Evolutionary conservation across 2,329 filamentous ascomycete genomes (phyloP), one percentile per base, ranked within the genome.

Genomic region (Exserohilum turcica): DNA sequence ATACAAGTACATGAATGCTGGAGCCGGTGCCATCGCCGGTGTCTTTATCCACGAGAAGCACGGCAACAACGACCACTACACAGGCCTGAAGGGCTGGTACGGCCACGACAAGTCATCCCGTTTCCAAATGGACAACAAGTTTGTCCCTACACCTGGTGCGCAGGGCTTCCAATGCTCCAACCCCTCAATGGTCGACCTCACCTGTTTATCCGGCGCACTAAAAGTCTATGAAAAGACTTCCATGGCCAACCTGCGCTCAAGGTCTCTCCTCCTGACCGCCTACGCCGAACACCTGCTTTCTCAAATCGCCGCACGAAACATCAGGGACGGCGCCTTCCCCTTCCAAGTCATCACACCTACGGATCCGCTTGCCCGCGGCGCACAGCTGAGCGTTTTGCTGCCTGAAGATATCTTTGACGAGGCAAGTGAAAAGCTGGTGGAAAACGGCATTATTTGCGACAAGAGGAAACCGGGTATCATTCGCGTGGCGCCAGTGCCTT

Each of bases 1-100:
- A 3, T 96, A 96, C 81, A 96, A 96, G 78, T 96, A 96, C 77
- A 83, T 96, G 71, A 96, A 95, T 69, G 85, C 87, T 9, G 92
- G 92, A 0, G 90, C 92, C 0, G 92, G 92, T 4, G 82, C 86
- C 9, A 93, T 94, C 57, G 90, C 85, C 1, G 91, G 87, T 0
- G 80, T 88, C 1, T 96, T 91, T 64, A 87, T 96, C 5, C 91
- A 96, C 73, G 84, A 89, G 67, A 81, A 79, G 46, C 88, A 94
- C 71, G 86, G 87, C 40, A 71, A 75, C 35, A 85, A 89, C 33
- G 62, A 60, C 5, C 91, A 86, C 66, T 80, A 81, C 21, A 86
- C 84, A 6, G 83, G 92, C 2, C 78, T 96, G 1, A 81, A 85
- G 28, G 92, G 92, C 15, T 96, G 92, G 92, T 96, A 93, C 82